These are phyloP conservation scores for Rutstroemia sp. DNA, from an alignment of 2,329 filamentous ascomycete genomes.

Conservation along the genomic window DNA sequence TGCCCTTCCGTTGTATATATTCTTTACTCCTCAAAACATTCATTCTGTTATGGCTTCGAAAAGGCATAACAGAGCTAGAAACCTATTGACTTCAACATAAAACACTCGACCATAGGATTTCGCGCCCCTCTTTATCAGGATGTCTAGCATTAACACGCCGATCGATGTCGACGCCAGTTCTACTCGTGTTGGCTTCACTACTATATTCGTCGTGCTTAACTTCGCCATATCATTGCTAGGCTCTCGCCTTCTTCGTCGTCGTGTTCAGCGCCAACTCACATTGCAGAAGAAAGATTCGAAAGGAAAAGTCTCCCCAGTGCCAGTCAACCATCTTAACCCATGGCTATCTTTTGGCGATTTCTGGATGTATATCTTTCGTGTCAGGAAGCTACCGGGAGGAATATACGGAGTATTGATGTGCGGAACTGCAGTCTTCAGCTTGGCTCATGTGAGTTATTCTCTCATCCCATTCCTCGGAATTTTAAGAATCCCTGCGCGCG, in stretches of 20 bases:
- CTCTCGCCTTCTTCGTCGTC: not conserved
- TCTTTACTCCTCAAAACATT: too few species aligned
- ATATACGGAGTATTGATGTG: not conserved
- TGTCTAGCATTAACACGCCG: not conserved
- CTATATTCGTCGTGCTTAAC: not conserved
- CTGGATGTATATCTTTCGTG: not conserved
- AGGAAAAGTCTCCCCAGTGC: not conserved
- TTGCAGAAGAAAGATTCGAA: not conserved
- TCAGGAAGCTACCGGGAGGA: not conserved
- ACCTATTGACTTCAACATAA: too few species aligned
- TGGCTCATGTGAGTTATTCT: not conserved
- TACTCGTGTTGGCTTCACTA: not conserved
- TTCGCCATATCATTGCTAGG: not conserved
- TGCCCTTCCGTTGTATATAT: too few species aligned
- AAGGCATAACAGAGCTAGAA: too few species aligned
- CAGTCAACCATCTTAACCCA: not conserved
- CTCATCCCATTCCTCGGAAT: not conserved
- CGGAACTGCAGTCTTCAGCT: not conserved
- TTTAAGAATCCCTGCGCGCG: not conserved
- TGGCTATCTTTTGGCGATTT: not conserved
- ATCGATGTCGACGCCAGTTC: not conserved
- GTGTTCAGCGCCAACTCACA: not conserved
- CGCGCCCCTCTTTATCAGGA: not conserved
- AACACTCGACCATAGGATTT: not conserved
- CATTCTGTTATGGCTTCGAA: too few species aligned